Evolutionary conservation across 805 yeast species (phyloP).

Genomic region (Teunomyces funiuensis): DNA sequence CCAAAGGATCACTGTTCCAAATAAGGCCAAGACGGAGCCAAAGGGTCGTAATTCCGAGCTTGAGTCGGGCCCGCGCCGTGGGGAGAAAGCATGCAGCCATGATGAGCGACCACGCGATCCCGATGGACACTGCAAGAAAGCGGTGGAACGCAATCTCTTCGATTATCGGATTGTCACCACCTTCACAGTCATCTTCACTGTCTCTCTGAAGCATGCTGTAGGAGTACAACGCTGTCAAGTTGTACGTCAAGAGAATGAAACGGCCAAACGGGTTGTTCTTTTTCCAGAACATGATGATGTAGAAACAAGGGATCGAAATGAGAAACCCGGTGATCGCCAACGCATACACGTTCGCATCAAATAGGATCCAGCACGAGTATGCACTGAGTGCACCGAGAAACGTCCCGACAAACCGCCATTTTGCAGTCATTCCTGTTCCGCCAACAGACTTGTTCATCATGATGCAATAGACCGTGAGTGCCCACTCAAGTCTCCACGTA

Average conservation of each 20-base stretch:
- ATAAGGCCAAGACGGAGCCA: slow-evolving; percentile 81
- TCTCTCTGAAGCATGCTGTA: slow-evolving; percentile 64
- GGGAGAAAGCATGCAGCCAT: slow-evolving; percentile 70
- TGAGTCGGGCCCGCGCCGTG: slow-evolving; percentile 69
- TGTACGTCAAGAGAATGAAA: slow-evolving; percentile 72
- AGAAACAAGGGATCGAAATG: slow-evolving; percentile 47
- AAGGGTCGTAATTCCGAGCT: slow-evolving; percentile 61
- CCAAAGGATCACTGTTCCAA: slow-evolving; percentile 77
- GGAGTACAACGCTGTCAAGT: slow-evolving; percentile 74
- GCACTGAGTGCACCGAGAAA: slow-evolving; percentile 69
- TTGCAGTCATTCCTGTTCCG: slow-evolving; percentile 77
- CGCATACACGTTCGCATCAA: slow-evolving; percentile 53
- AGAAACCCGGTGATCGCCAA: slow-evolving; percentile 52
- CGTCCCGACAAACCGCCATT: slow-evolving; percentile 75
- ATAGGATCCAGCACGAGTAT: slow-evolving; percentile 54
- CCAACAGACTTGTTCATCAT: slow-evolving; percentile 86
- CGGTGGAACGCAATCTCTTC: slow-evolving; percentile 78
- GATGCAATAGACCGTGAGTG: slow-evolving; percentile 74
- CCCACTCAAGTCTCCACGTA: slow-evolving; percentile 82
- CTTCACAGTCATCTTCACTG: slow-evolving; percentile 61
- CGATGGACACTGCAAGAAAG: slow-evolving; percentile 67
- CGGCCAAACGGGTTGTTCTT: slow-evolving; percentile 63
- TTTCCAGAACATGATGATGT: slow-evolving; percentile 69
- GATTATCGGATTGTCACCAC: slow-evolving; percentile 67
- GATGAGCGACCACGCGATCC: slow-evolving; percentile 74